Evolutionary conservation across 1,284 basidiomycete genomes (phyloP).

Genomic region (Exobasidium rhododendri): DNA sequence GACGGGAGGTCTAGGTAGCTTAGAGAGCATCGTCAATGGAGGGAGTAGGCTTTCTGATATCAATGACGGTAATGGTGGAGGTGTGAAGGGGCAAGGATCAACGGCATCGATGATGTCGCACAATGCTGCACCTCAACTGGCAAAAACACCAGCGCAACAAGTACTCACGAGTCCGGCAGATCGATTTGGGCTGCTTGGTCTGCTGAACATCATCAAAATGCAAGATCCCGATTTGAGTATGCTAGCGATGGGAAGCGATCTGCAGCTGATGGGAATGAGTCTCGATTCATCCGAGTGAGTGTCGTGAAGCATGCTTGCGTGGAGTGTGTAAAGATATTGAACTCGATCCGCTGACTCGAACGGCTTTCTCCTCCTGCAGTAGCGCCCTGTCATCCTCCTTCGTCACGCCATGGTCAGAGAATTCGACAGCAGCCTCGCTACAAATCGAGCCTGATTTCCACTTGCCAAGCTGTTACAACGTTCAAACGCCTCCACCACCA

Average conservation of each 20-base stretch:
- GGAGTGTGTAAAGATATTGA: no score
- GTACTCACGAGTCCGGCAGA: slow-evolving; percentile 90
- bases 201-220: slow-evolving; percentile 87
- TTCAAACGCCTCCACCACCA: slow-evolving; percentile 83
- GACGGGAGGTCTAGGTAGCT: background rate
- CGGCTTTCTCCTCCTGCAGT: no score
- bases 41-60: background rate
- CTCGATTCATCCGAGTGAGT: slow-evolving; percentile 77
- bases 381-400: slow-evolving; percentile 78
- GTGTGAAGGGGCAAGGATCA: background rate
- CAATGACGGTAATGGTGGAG: background rate
- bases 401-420: slow-evolving; percentile 94
- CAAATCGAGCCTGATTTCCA: slow-evolving; percentile 80
- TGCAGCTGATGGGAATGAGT: slow-evolving; percentile 88
- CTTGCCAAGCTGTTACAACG: slow-evolving; percentile 88
- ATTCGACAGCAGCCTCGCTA: slow-evolving; percentile 73
- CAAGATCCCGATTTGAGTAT: slow-evolving; percentile 81
- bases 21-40: background rate
- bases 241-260: slow-evolving; percentile 83
- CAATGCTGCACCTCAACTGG: background rate
- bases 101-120: slow-evolving; percentile 7
- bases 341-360: no score
- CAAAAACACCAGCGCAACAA: slow-evolving; percentile 77
- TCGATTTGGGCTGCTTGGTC: slow-evolving; percentile 84
- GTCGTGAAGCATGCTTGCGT: no score